Conservation (phyloP, 306 rosid genomes). For the Spatholobus suberectus region DNA sequence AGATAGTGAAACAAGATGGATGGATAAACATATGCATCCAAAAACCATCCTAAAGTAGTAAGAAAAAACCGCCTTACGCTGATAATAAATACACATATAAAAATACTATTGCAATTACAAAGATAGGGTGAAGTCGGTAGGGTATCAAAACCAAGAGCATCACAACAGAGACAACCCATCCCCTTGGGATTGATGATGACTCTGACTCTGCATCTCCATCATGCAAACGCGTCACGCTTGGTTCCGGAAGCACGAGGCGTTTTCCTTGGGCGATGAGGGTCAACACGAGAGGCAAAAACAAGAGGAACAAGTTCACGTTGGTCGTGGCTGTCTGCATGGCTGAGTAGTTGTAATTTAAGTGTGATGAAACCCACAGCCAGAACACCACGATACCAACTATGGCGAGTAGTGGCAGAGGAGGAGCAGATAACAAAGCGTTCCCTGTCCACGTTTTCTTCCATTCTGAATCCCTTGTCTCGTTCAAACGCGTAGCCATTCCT, state of each 20-base stretch:
- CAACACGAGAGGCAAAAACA: slow-evolving; percentile 36
- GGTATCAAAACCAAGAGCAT: slow-evolving; percentile 38
- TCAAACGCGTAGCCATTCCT: slow-evolving; percentile 54
- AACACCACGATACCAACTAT: slow-evolving; percentile 56
- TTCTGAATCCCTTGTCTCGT: slow-evolving; percentile 54
- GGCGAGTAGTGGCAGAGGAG: slow-evolving; percentile 57
- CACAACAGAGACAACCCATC: slow-evolving; percentile 5
- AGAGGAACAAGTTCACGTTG: slow-evolving; percentile 37
- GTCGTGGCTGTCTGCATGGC: slow-evolving; percentile 25
- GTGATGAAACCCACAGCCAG: slow-evolving; percentile 35
- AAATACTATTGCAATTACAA: slow-evolving; percentile 30
- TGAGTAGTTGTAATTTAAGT: slow-evolving; percentile 10
- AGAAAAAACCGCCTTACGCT: background rate
- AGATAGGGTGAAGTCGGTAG: slow-evolving; percentile 31
- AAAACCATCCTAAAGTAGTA: background rate
- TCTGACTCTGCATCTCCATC: background rate
- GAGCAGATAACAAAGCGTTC: slow-evolving; percentile 49
- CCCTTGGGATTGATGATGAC: background rate
- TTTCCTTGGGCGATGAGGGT: slow-evolving; percentile 15
- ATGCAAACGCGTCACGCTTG: background rate
- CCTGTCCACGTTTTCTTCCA: slow-evolving; percentile 58
- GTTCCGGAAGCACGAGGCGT: slow-evolving; percentile 1
- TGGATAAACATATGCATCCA: background rate
- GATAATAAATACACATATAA: slow-evolving; percentile 34
- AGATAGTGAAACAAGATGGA: background rate